Evolutionary conservation across 1,284 basidiomycete species (phyloP), one percentile per base, ranked within the genome.

Genomic region (Cutaneotrichosporon sp.): DNA sequence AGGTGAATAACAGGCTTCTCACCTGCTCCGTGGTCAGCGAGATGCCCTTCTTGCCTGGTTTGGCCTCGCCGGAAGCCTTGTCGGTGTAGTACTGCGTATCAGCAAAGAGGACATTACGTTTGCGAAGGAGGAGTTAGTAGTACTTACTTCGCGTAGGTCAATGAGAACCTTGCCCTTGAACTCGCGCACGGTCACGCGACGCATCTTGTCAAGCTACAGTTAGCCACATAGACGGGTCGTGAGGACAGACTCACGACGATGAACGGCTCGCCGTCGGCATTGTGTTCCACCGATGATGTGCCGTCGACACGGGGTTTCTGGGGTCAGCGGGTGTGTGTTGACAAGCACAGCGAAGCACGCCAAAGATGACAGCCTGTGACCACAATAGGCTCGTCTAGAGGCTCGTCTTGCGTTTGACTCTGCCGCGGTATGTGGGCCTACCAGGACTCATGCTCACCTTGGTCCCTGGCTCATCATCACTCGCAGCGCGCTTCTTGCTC

Each of bases 41-140:
- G 52, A 91, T 85, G 8, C 88, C 88, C 64, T 90, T 90, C 71
- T 86, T 85, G 0, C 87, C 86, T 0, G 88, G 88, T 59, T 86
- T 88, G 57, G 83, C 78, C n/a, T 84, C 80, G 4, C 80, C 78
- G 1, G 60, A 58, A 4, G 38, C 39, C 61, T 81, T 80, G 46
- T 79, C 76, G 3, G 74, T 80, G 63, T 86, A 91, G 64, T 79
- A 89, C 72, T 69, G 54, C 3, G 7, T 38, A 38, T 35, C 35
- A 37, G 18, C n/a, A n/a, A n/a, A n/a, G n/a, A n/a, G n/a, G n/a
- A n/a, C n/a, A n/a, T n/a, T n/a, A n/a, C n/a, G n/a, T n/a, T n/a
- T n/a, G n/a, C n/a, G n/a, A n/a, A n/a, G n/a, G n/a, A n/a, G n/a
- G n/a, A n/a, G n/a, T n/a, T n/a, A n/a, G n/a, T n/a, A n/a, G n/a